These are phyloP conservation scores for Erysimum cheiri DNA, from an alignment of 441 rosid species.

Conservation along the genomic window DNA sequence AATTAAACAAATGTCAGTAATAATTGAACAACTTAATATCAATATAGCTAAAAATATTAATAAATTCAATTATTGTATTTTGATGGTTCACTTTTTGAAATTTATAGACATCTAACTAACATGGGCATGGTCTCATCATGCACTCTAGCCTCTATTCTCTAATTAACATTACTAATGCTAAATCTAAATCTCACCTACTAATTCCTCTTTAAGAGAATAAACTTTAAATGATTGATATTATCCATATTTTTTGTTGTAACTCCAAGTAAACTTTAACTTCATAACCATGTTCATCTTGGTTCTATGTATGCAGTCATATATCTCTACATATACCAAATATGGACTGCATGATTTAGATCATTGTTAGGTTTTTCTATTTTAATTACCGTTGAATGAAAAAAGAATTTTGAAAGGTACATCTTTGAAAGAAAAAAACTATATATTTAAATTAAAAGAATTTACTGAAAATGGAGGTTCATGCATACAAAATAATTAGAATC, in stretches of 20 bases:
- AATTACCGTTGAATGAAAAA: background rate
- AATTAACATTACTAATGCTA: conserved; percentile 5
- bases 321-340: background rate
- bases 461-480: background rate
- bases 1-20: conserved; percentile 37
- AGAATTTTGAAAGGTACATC: background rate
- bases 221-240: background rate
- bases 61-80: background rate
- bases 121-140: conserved; percentile 24
- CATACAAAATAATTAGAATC: conserved; percentile 17
- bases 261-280: background rate
- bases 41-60: background rate
- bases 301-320: background rate
- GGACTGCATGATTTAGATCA: background rate
- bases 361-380: background rate
- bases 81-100: conserved; percentile 29
- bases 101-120: conserved; percentile 30
- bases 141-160: conserved; percentile 10
- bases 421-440: background rate
- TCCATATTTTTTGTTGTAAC: background rate
- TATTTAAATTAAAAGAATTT: background rate
- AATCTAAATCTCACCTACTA: conserved; percentile 33
- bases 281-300: no score
- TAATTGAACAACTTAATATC: conserved; percentile 28
- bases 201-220: conserved; percentile 30